These are phyloP conservation scores for Papiliotrema laurentii DNA, from an alignment of 1,284 basidiomycete genomes.

Conservation along the genomic window DNA sequence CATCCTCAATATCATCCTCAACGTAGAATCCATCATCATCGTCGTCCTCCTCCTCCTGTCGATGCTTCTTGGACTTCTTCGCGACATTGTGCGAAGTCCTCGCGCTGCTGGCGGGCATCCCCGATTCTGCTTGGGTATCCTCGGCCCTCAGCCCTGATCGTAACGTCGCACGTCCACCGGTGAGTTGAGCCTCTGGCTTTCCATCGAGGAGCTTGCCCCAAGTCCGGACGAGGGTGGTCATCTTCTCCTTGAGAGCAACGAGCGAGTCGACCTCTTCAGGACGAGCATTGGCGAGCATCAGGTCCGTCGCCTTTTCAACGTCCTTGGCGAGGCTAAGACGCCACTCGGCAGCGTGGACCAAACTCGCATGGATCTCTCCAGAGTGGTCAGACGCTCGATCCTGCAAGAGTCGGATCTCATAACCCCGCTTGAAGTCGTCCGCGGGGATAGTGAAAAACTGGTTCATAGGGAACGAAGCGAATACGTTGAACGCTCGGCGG, in stretches of 20 bases:
- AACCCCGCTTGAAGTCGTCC: neutral
- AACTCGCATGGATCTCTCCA: neutral
- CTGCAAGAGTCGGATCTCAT: neutral
- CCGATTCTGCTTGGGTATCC: neutral
- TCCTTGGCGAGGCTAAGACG: constrained; percentile 3
- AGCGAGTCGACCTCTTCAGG: constrained; percentile 2
- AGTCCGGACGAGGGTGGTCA: neutral
- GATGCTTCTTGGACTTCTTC: neutral
- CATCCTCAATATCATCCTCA: neutral
- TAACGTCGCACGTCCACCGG: neutral
- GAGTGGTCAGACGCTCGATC: neutral
- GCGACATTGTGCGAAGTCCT: neutral
- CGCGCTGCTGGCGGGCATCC: too few species aligned
- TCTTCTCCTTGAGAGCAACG: constrained; percentile 1
- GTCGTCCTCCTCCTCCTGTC: neutral
- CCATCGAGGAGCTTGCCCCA: neutral
- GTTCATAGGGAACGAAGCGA: neutral
- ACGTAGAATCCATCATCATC: neutral
- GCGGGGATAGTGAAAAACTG: neutral
- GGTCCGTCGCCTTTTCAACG: neutral
- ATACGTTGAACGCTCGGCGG: constrained; percentile 3
- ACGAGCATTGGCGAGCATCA: constrained; percentile 4
- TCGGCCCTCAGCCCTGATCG: neutral
- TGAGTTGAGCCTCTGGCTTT: neutral
- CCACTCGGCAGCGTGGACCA: constrained; percentile 3